Evolutionary conservation across 73 alveolate species (phyloP).

Genomic region (Paramecium primaurelia): DNA sequence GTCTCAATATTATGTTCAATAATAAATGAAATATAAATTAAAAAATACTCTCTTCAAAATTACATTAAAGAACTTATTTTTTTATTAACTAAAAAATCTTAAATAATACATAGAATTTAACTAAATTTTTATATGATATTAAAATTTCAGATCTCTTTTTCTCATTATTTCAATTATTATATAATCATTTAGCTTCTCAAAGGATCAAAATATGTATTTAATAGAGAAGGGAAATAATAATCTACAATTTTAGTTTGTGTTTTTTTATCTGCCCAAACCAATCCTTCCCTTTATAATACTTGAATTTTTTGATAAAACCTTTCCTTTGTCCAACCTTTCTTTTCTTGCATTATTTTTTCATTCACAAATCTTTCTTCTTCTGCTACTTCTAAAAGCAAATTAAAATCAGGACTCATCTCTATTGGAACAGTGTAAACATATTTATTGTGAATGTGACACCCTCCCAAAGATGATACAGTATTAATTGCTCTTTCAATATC

Average conservation of each 20-base stretch:
- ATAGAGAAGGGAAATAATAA: conserved; percentile 53
- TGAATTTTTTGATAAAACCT: conserved; percentile 37
- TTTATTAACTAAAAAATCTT: no score
- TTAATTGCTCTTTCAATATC: conserved; percentile 46
- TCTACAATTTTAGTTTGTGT: neutral
- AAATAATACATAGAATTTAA: no score
- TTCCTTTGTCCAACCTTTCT: conserved; percentile 53
- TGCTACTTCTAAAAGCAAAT: conserved; percentile 45
- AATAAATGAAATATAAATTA: no score
- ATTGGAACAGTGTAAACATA: conserved; percentile 51
- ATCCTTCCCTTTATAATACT: conserved; percentile 52
- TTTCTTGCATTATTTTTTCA: neutral
- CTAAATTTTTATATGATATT: no score
- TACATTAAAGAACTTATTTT: no score
- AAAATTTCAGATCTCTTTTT: neutral
- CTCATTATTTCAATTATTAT: neutral
- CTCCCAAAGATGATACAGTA: conserved; percentile 51
- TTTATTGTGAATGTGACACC: conserved; percentile 13
- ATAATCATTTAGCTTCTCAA: neutral
- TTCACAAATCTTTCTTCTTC: conserved; percentile 50
- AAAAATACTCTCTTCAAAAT: no score
- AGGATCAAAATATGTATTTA: conserved; percentile 39
- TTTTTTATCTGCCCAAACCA: conserved; percentile 62
- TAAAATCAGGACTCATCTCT: conserved; percentile 54
- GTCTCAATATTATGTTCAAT: neutral